Base-by-base conservation (phyloP, 139 green algal genomes). In the Auxenochlorella protothecoides region DNA sequence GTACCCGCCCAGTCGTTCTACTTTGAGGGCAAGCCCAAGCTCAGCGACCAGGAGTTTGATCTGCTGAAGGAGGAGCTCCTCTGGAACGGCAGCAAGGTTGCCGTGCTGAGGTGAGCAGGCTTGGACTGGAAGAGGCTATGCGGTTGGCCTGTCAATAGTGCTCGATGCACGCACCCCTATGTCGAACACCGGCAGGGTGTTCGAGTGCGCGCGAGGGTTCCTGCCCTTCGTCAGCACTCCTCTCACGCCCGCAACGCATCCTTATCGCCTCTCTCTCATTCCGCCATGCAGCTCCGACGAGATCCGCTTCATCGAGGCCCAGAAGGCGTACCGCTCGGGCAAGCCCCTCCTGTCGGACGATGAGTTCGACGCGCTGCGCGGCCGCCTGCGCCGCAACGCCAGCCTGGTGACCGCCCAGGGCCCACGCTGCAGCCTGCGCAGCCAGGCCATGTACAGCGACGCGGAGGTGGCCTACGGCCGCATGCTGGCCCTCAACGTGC, bases 1-100 rank as follows among this genome's bases (percentile, higher is more conserved):
- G 12, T 82, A 65, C 27, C 27, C 27, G 27, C 27, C 27, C 73
- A 85, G 76, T 72, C 79, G 4, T 93, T 83, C 71, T 92, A 94
- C 77, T 90, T 84, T 44, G 88, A 86, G 4, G 86, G 88, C 72
- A 85, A 89, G 84, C 81, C 91, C 6, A 80, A 71, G 2, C 81
- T 97, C 72, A 81, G 68, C 5, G 86, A 97, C 62, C 84, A 91
- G 57, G 91, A 97, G 81, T 97, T 95, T 74, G 77, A 88, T 16
- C 76, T 87, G 7, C 81, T 96, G 52, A 96, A 96, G 80, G 85
- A 95, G 44, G 89, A 96, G 75, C 80, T 96, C n/a, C 71, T 91
- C 51, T 95, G 90, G 90, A 81, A 79, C 16, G 91, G 91, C 73
- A 91, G 82, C 82, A 91, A 89, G 65, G 87, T 95, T 15, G 82